Evolutionary conservation across 495 filamentous ascomycete species (phyloP), one percentile per base, ranked within the genome.

Genomic region (Usnea hakonensis): DNA sequence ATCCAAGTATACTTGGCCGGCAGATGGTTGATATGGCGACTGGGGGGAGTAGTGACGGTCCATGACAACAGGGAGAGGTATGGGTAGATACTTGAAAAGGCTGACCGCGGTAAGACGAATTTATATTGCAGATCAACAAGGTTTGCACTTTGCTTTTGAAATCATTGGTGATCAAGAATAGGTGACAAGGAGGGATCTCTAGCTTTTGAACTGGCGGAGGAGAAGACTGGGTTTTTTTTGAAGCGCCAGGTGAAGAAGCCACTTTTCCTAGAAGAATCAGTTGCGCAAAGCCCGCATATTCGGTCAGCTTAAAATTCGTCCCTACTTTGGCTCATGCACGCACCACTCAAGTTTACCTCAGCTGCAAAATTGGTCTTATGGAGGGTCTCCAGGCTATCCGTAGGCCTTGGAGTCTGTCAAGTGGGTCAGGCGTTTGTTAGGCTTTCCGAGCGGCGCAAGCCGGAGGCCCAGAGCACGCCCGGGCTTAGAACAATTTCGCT

Each of bases 271-370:
- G 21, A 30, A 26, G n/a, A 13, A 23, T 46, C 43, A 26, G 43
- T 50, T 50, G 26, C 21, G 46, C 46, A 50, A 50, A 50, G 46
- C 23, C 46, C 46, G 46, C 46, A 50, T 50, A 30, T 17, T 50
- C 23, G 23, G 23, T 50, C 46, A 50, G 1, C 4, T 28, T 50
- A 7, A 30, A 2, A 10, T 48, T 48, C 8, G 23, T 5, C 10
- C 14, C 10, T 0, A 50, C 14, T 50, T 14, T 50, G 23, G 28
- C 46, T 13, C 10, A 50, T 16, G 23, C 46, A 30, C 46, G 30
- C 46, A 26, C 46, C 46, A 50, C 46, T 28, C 14, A 50, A 50
- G 23, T 17, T 28, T 50, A 50, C 5, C 13, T 21, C 23, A 11
- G 26, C 6, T 13, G 19, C 14, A 41, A 1, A 41, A 41, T 3